Conservation (phyloP, 768 basidiomycete species). For the Hygrophorus pudorinus region DNA sequence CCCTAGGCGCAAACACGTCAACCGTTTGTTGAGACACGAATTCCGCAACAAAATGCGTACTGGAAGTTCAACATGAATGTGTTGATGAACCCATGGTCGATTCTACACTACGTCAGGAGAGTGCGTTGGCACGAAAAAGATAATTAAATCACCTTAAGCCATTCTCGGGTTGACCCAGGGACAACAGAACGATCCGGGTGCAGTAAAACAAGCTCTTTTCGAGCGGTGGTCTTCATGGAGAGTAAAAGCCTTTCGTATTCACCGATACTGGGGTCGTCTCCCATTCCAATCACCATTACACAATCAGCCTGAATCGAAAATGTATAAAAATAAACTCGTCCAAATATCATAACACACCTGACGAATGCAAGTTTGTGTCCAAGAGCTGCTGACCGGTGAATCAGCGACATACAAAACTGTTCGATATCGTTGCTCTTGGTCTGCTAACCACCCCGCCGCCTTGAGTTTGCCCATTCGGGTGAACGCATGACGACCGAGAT, state of each 20-base stretch:
- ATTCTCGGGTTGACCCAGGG: conserved; percentile 89
- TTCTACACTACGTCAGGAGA: conserved; percentile 35
- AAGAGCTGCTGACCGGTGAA: conserved; percentile 87
- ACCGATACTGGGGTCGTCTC: conserved; percentile 81
- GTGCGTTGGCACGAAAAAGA: neutral
- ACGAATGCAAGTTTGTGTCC: conserved; percentile 97
- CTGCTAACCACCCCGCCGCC: conserved; percentile 81
- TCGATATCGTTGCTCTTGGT: conserved; percentile 88
- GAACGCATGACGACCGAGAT: conserved; percentile 92
- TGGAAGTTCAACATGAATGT: conserved; percentile 88
- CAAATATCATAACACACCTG: conserved; percentile 41
- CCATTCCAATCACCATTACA: conserved; percentile 90
- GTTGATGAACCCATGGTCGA: conserved; percentile 93
- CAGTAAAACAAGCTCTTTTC: conserved; percentile 90
- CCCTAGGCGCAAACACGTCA: conserved; percentile 36
- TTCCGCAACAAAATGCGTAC: conserved; percentile 30
- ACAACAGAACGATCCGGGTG: conserved; percentile 85
- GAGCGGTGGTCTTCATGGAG: conserved; percentile 96
- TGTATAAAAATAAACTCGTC: neutral
- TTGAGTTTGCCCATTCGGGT: conserved; percentile 96
- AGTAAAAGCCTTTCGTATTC: conserved; percentile 91
- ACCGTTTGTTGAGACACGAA: neutral
- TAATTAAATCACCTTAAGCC: conserved; percentile 66
- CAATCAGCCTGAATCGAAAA: conserved; percentile 61
- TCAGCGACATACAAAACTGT: conserved; percentile 96